Conservation (phyloP, 495 filamentous ascomycete species). For the Xylaria sp. region DNA sequence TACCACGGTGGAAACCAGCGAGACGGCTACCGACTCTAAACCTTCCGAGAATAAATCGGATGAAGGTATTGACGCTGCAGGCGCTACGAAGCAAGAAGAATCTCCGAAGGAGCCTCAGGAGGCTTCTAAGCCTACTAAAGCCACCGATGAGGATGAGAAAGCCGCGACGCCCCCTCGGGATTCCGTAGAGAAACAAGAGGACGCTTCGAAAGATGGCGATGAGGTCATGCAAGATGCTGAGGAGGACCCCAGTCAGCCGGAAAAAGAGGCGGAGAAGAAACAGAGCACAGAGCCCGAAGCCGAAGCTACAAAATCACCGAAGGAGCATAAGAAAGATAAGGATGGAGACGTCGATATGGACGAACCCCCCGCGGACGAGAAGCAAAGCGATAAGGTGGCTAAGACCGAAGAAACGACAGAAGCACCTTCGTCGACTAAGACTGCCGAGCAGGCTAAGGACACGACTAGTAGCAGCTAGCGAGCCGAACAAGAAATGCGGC, state of each 20-base stretch:
- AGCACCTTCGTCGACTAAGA: conserved; percentile 9
- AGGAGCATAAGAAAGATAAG: conserved; percentile 30
- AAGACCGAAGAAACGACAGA: conserved; percentile 33
- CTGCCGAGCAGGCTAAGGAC: conserved; percentile 13
- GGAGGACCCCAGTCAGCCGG: conserved; percentile 20
- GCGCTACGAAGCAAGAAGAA: conserved; percentile 39
- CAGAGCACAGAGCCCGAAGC: conserved; percentile 25
- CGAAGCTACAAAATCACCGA: conserved; percentile 19
- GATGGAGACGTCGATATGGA: conserved; percentile 44
- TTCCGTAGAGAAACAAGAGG: conserved; percentile 17
- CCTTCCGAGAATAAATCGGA: conserved; percentile 49
- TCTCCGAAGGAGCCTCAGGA: conserved; percentile 25
- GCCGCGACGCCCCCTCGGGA: conserved; percentile 20
- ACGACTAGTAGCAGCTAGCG: conserved; percentile 12
- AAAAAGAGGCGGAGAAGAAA: conserved; percentile 30
- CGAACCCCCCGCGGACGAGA: conserved; percentile 24
- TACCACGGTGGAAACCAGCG: conserved; percentile 31
- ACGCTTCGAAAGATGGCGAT: conserved; percentile 38
- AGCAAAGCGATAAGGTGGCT: conserved; percentile 16
- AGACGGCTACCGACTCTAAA: conserved; percentile 35
- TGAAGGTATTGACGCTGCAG: conserved; percentile 37
- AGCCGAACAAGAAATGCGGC: neutral
- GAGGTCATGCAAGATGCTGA: conserved; percentile 43
- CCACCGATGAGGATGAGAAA: conserved; percentile 36
- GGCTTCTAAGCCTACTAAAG: conserved; percentile 31